Evolutionary conservation across 768 basidiomycete species (phyloP).

Genomic region (Tylopilus intermedius): DNA sequence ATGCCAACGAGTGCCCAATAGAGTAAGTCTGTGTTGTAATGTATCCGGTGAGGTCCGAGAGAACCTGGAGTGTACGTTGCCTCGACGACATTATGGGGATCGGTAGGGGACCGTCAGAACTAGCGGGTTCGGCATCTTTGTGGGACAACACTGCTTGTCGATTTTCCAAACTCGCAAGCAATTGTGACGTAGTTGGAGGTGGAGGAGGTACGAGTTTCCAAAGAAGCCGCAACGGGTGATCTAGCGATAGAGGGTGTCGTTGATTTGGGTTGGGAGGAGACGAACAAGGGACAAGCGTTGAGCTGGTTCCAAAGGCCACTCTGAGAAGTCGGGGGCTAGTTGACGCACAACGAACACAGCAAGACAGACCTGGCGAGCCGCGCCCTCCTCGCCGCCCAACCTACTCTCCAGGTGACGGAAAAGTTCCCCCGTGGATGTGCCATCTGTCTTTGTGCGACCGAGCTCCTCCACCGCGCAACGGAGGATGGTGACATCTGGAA

Average conservation of each 20-base stretch:
- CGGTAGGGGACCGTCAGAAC: constrained; percentile 3
- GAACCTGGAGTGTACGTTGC: constrained; percentile 60
- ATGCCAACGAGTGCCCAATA: constrained; percentile 14
- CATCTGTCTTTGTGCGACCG: constrained; percentile 32
- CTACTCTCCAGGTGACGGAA: constrained; percentile 55
- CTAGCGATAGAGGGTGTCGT: background rate
- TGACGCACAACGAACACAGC: background rate
- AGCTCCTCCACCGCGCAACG: constrained; percentile 58
- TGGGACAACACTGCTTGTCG: constrained; percentile 22
- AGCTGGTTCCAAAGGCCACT: constrained; percentile 55
- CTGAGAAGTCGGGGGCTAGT: constrained; percentile 12
- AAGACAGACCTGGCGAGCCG: constrained; percentile 49
- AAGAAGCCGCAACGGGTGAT: constrained; percentile 25
- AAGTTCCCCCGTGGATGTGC: constrained; percentile 53
- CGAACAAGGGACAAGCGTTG: constrained; percentile 47
- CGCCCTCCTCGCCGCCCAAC: constrained; percentile 49
- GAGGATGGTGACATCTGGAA: constrained; percentile 53
- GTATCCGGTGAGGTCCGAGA: constrained; percentile 75
- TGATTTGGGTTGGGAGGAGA: constrained; percentile 27
- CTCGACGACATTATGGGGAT: constrained; percentile 31
- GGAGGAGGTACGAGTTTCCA: constrained; percentile 39
- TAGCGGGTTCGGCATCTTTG: constrained; percentile 14
- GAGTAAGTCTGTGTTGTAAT: constrained; percentile 69
- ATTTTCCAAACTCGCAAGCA: constrained; percentile 22
- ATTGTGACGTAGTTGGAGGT: constrained; percentile 23